Conservation (phyloP, 768 basidiomycete genomes). For the Kwoniella europaea region DNA sequence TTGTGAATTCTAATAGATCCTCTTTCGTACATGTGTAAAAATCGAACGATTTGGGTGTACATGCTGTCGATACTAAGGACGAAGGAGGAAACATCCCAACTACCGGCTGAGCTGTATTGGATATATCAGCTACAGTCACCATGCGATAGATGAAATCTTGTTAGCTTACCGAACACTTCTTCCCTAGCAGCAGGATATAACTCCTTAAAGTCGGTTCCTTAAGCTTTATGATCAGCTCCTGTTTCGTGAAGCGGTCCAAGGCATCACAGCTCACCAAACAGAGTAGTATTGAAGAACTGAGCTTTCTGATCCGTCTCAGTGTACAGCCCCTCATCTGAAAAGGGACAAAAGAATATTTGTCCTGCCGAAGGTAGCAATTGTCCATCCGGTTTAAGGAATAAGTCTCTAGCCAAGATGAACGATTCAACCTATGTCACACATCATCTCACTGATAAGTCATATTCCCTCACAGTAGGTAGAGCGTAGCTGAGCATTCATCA, state of each 20-base stretch:
- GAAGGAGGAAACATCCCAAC: slow-evolving; percentile 56
- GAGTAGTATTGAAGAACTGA: slow-evolving; percentile 55
- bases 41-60: slow-evolving; percentile 53
- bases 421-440: slow-evolving; percentile 49
- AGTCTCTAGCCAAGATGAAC: slow-evolving; percentile 53
- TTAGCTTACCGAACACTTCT: slow-evolving; percentile 52
- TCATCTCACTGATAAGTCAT: neutral
- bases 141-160: neutral
- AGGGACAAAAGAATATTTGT: slow-evolving; percentile 53
- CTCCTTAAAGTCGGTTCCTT: slow-evolving; percentile 51
- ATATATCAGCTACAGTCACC: neutral
- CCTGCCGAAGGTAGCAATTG: slow-evolving; percentile 52
- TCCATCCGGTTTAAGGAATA: slow-evolving; percentile 54
- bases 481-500: neutral
- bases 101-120: slow-evolving; percentile 49
- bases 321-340: slow-evolving; percentile 52
- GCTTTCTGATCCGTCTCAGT: slow-evolving; percentile 57
- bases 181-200: slow-evolving; percentile 46
- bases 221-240: slow-evolving; percentile 6
- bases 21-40: slow-evolving; percentile 50
- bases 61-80: slow-evolving; percentile 43
- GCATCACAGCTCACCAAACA: slow-evolving; percentile 42
- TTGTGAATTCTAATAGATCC: slow-evolving; percentile 50
- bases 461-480: neutral
- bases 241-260: neutral